Evolutionary conservation across 2,329 filamentous ascomycete species (phyloP), one percentile per base, ranked within the genome.

Genomic region (Neofusicoccum parvum): DNA sequence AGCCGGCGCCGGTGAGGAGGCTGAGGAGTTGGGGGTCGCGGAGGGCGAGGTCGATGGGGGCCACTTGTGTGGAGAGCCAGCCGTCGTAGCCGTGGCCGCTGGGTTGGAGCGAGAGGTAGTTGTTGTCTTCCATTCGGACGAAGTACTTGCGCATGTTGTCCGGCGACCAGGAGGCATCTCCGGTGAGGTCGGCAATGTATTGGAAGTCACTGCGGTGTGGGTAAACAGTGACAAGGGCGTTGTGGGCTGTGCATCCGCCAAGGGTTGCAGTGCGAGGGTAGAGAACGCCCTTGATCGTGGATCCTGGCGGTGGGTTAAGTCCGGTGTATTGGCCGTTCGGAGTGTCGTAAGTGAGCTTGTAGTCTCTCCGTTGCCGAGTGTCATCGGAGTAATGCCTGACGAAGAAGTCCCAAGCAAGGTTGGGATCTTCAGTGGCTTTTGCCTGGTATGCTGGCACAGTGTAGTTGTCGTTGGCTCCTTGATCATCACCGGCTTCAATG

Each of bases 201-300:
- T 88, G 80, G 75, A 85, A 90, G 73, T 90, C 88, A 32, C 80
- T 83, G 51, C 84, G 80, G 65, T 86, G 82, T 0, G 88, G 87
- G 66, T 87, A 83, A 32, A 88, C 79, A n/a, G 83, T 80, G 53
- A 90, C 84, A 50, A 88, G 75, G 5, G 86, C 87, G 49, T 88
- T 87, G 75, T 90, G 88, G 4, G 84, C 82, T 0, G 85, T 83
- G 74, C 86, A 88, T 5, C 86, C 86, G 62, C 86, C 86, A 0
- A 88, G 76, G 2, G 81, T 84, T 17, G 82, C 85, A 2, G 84
- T 80, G 9, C 87, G 82, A 9, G 86, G 86, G 69, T 89, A 89
- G 5, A 85, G 78, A 10, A 83, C 84, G 3, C 87, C 87, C 69
- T 83, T 79, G 67, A 81, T 74, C 3, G 71, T 79, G 0, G 86